Base-by-base conservation (phyloP, 2,329 filamentous ascomycete species). In the Dothiorella sarmentorum region DNA sequence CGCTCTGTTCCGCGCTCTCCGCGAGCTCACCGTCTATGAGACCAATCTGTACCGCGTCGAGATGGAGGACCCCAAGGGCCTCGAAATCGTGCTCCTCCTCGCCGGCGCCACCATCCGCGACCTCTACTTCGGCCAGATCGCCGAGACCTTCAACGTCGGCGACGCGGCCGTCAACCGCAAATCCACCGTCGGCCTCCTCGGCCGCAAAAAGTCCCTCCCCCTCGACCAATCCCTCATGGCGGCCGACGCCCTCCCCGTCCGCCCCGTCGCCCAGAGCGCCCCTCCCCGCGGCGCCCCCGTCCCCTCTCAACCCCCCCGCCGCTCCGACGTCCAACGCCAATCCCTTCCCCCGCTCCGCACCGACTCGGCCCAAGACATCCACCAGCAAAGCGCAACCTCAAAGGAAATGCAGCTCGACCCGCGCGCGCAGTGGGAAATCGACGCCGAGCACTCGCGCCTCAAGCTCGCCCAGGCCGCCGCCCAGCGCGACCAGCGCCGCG, bases 1-100 rank as follows among this genome's bases (percentile, higher is more conserved):
- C n/a, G 91, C 91, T 2, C 82, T 97, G 66, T 96, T 92, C 78
- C 86, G 88, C 13, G 69, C 70, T 64, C 79, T 87, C 24, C 87
- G 85, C 64, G 89, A 92, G 65, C 75, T 97, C 60, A 96, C 92
- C 2, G 82, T 99, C 40, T 97, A 97, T 76, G 90, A 99, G 73
- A 90, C 93, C 4, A 97, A 97, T 69, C 80, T 97, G 68, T 87
- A 88, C 61, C 82, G 94, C 6, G 88, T 97, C 10, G 92, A 97
- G 42, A 85, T 97, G 62, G 91, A 99, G 72, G 94, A 99, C 73
- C 85, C 88, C 59, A 97, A 97, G 72, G 94, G 94, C 0, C 78
- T 97, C 3, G 94, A 99, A 70, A 83, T 97, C 1, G 86, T 92
- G 1, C 74, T 97, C 20, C 68, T 87, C 26, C 75, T 87, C 0